Evolutionary conservation across 805 yeast species (phyloP).

Genomic region (Sungouiella thailandica): DNA sequence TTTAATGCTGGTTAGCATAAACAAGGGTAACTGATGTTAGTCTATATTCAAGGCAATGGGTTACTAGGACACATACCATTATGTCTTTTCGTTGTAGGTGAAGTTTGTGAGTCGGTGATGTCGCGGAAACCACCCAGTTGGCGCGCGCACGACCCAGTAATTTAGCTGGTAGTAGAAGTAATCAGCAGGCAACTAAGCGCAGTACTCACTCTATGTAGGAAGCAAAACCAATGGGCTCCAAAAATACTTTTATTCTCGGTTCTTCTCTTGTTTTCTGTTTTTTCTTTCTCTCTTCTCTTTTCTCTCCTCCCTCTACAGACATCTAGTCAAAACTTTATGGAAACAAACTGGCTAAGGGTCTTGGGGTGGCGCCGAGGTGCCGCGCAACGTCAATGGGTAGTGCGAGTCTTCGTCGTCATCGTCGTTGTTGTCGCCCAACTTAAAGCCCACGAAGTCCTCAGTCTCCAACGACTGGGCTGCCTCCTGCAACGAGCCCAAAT

Average conservation of each 20-base stretch:
- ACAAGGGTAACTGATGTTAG: slow-evolving; percentile 71
- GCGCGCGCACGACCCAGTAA: too few relatives aligned
- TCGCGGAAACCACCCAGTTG: too few relatives aligned
- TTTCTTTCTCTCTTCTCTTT: too few relatives aligned
- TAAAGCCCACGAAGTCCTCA: slow-evolving; percentile 71
- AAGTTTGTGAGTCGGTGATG: neutral
- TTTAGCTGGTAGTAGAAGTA: too few relatives aligned
- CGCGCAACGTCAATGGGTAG: slow-evolving; percentile 48
- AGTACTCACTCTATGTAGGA: too few relatives aligned
- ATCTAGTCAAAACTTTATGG: too few relatives aligned
- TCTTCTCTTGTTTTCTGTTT: too few relatives aligned
- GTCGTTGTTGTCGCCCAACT: slow-evolving; percentile 41
- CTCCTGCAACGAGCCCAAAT: slow-evolving; percentile 93
- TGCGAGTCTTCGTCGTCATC: slow-evolving; percentile 31
- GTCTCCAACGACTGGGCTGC: slow-evolving; percentile 64
- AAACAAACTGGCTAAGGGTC: slow-evolving; percentile 16
- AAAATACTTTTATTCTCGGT: too few relatives aligned
- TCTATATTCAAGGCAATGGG: neutral
- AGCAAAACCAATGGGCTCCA: too few relatives aligned
- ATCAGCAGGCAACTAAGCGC: too few relatives aligned
- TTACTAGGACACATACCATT: slow-evolving; percentile 12
- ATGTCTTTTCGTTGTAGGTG: neutral
- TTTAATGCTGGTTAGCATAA: slow-evolving; percentile 84
- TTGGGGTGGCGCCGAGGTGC: slow-evolving; percentile 41
- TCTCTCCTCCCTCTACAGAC: too few relatives aligned